Evolutionary conservation across 768 basidiomycete species (phyloP).

Genomic region (Lanmaoa pseudosensibilis): DNA sequence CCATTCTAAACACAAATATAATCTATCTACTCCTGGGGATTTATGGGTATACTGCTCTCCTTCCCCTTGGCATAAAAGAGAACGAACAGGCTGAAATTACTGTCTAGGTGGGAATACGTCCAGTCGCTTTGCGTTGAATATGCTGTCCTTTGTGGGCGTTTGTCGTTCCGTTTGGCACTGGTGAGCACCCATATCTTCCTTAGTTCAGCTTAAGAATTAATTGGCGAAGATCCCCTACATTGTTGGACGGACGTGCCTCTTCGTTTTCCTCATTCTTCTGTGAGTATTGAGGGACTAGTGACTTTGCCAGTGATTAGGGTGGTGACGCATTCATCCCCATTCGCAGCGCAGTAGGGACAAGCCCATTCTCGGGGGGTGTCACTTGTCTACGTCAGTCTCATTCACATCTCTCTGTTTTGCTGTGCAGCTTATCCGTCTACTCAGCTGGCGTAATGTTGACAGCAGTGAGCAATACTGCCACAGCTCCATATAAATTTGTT

Average conservation of each 20-base stretch:
- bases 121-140: conserved; percentile 19
- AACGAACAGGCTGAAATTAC: not conserved
- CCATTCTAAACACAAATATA: not conserved
- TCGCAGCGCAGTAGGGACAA: conserved; percentile 2
- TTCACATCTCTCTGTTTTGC: not conserved
- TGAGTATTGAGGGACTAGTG: not conserved
- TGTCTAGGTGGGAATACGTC: conserved; percentile 25
- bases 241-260: conserved; percentile 11
- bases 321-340: not conserved
- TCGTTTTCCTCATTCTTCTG: conserved; percentile 12
- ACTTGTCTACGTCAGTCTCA: conserved; percentile 18
- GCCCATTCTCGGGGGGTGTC: not conserved
- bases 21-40: conserved; percentile 16
- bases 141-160: conserved; percentile 10
- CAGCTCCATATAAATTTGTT: not conserved
- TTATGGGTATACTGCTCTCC: conserved; percentile 19
- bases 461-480: conserved; percentile 2
- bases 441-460: conserved; percentile 2
- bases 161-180: conserved; percentile 18
- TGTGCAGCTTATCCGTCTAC: not conserved
- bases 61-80: not conserved
- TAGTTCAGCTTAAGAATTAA: not conserved
- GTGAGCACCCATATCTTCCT: conserved; percentile 13
- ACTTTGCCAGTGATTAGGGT: not conserved
- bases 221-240: conserved; percentile 23